Evolutionary conservation across 495 filamentous ascomycete genomes (phyloP).

Genomic region (Penicillium steckii): DNA sequence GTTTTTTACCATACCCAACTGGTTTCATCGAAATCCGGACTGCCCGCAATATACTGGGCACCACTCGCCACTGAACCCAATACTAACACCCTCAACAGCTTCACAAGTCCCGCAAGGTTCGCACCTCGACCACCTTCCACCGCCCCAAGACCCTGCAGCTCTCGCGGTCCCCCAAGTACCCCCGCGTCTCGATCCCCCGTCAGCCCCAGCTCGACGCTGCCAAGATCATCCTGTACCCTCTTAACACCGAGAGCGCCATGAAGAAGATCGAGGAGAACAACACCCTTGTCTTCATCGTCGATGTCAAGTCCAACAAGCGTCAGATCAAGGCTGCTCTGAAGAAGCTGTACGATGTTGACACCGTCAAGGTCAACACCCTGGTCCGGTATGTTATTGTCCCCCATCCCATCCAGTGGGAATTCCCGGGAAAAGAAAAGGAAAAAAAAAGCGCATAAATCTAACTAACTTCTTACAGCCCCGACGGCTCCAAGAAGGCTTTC

Average conservation of each 20-base stretch:
- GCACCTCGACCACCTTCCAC: slow-evolving; percentile 94
- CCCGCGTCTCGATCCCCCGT: slow-evolving; percentile 88
- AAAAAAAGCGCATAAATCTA: not conserved
- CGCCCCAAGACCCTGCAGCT: slow-evolving; percentile 91
- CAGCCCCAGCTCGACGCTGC: slow-evolving; percentile 87
- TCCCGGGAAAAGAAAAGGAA: not conserved
- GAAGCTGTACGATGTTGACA: slow-evolving; percentile 98
- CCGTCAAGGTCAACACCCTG: slow-evolving; percentile 97
- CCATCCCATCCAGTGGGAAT: no score
- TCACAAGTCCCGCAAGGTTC: slow-evolving; percentile 89
- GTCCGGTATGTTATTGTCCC: slow-evolving; percentile 85
- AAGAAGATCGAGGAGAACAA: slow-evolving; percentile 99
- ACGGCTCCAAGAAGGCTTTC: slow-evolving; percentile 98
- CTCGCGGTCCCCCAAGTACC: slow-evolving; percentile 92
- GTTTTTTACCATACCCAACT: slow-evolving; percentile 18
- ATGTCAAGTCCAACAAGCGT: slow-evolving; percentile 98
- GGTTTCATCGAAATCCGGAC: no score
- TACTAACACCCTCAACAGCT: slow-evolving; percentile 17
- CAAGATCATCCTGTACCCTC: slow-evolving; percentile 79
- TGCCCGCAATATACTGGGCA: slow-evolving; percentile 8
- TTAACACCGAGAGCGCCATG: slow-evolving; percentile 99
- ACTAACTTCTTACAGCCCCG: slow-evolving; percentile 59
- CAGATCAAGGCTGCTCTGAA: slow-evolving; percentile 98
- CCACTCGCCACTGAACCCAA: not conserved
- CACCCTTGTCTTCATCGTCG: slow-evolving; percentile 97